Conservation (phyloP, 2,329 filamentous ascomycete genomes). For the Helicocarpus griseus region DNA sequence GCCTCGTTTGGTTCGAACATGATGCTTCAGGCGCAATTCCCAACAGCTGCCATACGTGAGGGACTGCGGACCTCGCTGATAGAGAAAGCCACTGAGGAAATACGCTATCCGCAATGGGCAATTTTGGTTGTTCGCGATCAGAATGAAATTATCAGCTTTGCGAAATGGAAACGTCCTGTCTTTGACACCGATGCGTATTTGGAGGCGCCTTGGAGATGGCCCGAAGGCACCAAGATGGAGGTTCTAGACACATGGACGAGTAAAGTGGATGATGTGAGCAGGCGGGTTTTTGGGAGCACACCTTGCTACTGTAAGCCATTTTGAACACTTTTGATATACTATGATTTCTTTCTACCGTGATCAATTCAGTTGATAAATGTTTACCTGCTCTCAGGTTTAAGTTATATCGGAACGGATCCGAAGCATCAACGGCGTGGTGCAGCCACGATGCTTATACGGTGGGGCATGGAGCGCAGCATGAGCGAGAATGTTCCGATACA, state of each 20-base stretch:
- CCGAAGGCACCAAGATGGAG: conserved; percentile 11
- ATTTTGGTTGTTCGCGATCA: conserved; percentile 12
- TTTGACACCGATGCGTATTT: conserved; percentile 5
- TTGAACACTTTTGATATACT: neutral
- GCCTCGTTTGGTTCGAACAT: conserved; percentile 15
- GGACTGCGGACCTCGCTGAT: conserved; percentile 11
- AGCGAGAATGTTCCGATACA: conserved; percentile 7
- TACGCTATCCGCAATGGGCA: conserved; percentile 11
- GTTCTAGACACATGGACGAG: conserved; percentile 11
- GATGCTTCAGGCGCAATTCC: conserved; percentile 19
- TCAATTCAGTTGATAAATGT: neutral
- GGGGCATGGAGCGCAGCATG: conserved; percentile 12
- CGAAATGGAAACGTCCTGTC: conserved; percentile 14
- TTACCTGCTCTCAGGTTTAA: conserved; percentile 10
- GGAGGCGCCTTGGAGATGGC: conserved; percentile 14
- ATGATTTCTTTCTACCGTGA: neutral
- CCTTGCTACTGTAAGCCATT: conserved; percentile 8
- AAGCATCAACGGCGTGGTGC: conserved; percentile 13
- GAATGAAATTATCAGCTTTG: conserved; percentile 13
- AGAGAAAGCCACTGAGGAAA: conserved; percentile 13
- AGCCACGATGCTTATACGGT: conserved; percentile 11
- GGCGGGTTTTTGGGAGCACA: conserved; percentile 2
- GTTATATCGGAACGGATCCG: conserved; percentile 14
- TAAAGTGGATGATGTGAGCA: conserved; percentile 8
- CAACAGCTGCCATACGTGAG: conserved; percentile 14